Evolutionary conservation across 1,139 yeast genomes (phyloP).

Genomic region (Kodamaea alishanica): DNA sequence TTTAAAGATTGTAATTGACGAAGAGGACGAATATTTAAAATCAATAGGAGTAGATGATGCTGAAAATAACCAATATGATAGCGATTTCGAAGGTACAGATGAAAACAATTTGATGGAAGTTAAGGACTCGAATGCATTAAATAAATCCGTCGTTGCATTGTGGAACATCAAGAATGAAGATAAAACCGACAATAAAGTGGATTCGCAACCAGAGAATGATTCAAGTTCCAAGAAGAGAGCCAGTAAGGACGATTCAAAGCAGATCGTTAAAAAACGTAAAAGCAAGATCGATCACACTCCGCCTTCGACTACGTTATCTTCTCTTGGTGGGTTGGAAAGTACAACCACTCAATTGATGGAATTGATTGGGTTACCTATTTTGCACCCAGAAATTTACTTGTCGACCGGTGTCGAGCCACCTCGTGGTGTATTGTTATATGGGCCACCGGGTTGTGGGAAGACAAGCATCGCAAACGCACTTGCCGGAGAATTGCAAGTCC

Average conservation of each 20-base stretch:
- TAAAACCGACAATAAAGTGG: conserved; percentile 7
- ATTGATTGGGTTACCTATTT: conserved; percentile 82
- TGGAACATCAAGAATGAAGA: conserved; percentile 47
- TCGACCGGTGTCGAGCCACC: conserved; percentile 95
- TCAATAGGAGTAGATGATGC: conserved; percentile 20
- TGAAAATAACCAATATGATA: conserved; percentile 28
- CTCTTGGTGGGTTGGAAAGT: conserved; percentile 86
- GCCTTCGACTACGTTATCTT: conserved; percentile 62
- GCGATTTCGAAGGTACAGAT: conserved; percentile 33
- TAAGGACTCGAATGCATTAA: conserved; percentile 60
- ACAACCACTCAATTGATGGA: conserved; percentile 85
- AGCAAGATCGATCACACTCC: conserved; percentile 60
- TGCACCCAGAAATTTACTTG: conserved; percentile 86
- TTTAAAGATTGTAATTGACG: conserved; percentile 41
- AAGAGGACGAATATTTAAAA: conserved; percentile 40
- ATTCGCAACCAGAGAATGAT: conserved; percentile 12
- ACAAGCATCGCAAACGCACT: conserved; percentile 94
- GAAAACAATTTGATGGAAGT: conserved; percentile 56
- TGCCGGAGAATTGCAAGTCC: conserved; percentile 92
- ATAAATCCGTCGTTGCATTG: conserved; percentile 67
- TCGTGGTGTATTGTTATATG: conserved; percentile 90
- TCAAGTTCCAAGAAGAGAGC: conserved; percentile 26
- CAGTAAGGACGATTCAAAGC: conserved; percentile 23
- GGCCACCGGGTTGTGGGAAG: conserved; percentile 99
- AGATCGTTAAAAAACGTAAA: conserved; percentile 35